Evolutionary conservation across 371 early-diverging fungal species (phyloP).

Genomic region (Rhizopus sp.): DNA sequence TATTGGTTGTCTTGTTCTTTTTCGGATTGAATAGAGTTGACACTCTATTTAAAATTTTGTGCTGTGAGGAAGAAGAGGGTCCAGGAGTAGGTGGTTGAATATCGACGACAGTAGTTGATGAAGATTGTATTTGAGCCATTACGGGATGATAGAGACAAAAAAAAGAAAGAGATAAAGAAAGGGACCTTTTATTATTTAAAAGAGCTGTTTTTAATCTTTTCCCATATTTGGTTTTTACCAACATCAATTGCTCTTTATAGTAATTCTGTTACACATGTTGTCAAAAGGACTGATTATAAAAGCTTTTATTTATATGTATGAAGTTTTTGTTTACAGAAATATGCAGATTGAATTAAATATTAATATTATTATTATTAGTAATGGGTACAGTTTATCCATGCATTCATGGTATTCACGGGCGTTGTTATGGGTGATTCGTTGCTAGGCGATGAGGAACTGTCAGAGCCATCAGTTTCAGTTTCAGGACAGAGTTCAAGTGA

Average conservation of each 20-base stretch:
- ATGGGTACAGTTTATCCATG: neutral
- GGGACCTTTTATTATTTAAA: neutral
- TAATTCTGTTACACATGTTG: too few species aligned
- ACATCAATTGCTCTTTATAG: neutral
- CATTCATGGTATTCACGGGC: neutral
- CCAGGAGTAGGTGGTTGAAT: conserved; percentile 5
- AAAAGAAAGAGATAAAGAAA: neutral
- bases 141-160: neutral
- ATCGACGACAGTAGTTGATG: conserved; percentile 6
- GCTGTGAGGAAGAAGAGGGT: conserved; percentile 10
- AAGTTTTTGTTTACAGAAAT: too few species aligned
- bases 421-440: neutral
- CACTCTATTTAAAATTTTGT: conserved; percentile 19
- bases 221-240: neutral
- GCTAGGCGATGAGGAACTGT: neutral
- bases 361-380: neutral
- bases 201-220: neutral
- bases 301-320: too few species aligned
- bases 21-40: conserved; percentile 31
- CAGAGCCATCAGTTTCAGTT: neutral
- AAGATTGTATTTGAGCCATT: conserved; percentile 3
- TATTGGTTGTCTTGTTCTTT: conserved; percentile 9
- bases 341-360: conserved; percentile 1
- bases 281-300: too few species aligned
- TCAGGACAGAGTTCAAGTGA: conserved; percentile 17